Evolutionary conservation across 768 basidiomycete genomes (phyloP).

Genomic region (Pulveroboletus sp.): DNA sequence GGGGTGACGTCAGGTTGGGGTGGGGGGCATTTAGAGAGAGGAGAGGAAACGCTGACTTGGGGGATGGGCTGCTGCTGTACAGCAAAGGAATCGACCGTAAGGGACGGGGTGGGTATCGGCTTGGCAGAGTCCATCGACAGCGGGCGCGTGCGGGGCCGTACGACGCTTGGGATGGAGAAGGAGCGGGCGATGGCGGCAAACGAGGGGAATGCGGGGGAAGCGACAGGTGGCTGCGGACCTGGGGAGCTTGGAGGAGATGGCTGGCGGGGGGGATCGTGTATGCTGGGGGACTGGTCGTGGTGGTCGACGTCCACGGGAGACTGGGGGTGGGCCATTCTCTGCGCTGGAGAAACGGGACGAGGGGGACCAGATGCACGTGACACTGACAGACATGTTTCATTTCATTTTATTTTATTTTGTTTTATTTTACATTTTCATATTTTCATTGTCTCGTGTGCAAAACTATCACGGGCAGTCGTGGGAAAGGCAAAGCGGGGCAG

Average conservation of each 20-base stretch:
- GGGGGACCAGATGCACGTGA: too few relatives aligned
- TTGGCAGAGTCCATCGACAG: conserved; percentile 7
- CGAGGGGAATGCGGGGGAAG: conserved; percentile 1
- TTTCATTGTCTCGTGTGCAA: too few relatives aligned
- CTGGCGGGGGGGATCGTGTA: not conserved
- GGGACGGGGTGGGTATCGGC: conserved; percentile 1
- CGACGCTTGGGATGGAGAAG: conserved; percentile 47
- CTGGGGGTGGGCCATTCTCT: too few relatives aligned
- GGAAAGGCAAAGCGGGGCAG: too few relatives aligned
- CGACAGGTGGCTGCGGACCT: not conserved
- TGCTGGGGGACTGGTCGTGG: not conserved
- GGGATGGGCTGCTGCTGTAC: not conserved
- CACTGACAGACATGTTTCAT: too few relatives aligned
- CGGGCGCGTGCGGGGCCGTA: conserved; percentile 19
- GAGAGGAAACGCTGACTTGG: not conserved
- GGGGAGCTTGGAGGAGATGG: not conserved
- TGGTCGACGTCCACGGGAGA: too few relatives aligned
- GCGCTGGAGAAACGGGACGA: too few relatives aligned
- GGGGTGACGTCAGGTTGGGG: not conserved
- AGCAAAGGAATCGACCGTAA: not conserved
- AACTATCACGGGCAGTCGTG: too few relatives aligned
- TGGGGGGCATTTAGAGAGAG: not conserved
- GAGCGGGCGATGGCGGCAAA: conserved; percentile 58
- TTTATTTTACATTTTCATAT: too few relatives aligned
- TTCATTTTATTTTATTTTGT: too few relatives aligned